Base-by-base conservation (phyloP, 768 basidiomycete genomes). In the Pleurotus salmoneostramineus region DNA sequence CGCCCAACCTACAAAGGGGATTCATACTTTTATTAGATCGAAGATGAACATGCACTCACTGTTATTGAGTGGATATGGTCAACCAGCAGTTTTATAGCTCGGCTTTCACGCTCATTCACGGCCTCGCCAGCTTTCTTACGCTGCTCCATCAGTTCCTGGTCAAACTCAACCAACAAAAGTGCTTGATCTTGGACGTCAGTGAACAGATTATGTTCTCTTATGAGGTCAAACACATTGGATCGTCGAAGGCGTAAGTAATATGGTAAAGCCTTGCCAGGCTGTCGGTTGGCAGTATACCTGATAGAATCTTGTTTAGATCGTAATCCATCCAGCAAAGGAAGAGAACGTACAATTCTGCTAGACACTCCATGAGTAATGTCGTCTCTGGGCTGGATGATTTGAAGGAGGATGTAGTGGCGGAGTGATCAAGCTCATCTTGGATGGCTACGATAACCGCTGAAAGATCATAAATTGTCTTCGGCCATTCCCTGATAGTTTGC, bases 1-100 rank as follows among this genome's bases (percentile, higher is more conserved):
- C 92, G 81, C 10, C 83, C 81, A 43, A 93, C 88, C 96, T 98
- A 64, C 4, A 42, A n/a, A 50, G 12, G 17, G 6, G 12, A 10
- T 6, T 45, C 17, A 15, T n/a, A 58, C 43, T 7, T 17, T 2
- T 15, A 37, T 21, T 8, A 1, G 14, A 57, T 60, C 14, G 47
- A 43, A 5, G 10, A 34, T 10, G 1, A n/a, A 31, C 34, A 31
- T 34, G 32, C 17, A 76, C 86, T 61, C 57, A 95, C 96, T 3
- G 95, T 94, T 66, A 99, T 98, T 11, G 96, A 96, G 67, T 98
- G 92, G 0, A 91, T 91, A 66, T 98, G 93, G 62, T 98, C 88
- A 12, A 98, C 95, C 31, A 99, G 79, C 56, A 99, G 66, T 34
- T 81, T 81, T 59, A 98, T 93, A 0, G 95, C 95, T 37, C 88